Percentiles rank a stretch among this genome's conserved stretches.
Evolutionary conservation across 2,329 filamentous ascomycete genomes (phyloP).

Genomic region (Fusarium devonianum): DNA sequence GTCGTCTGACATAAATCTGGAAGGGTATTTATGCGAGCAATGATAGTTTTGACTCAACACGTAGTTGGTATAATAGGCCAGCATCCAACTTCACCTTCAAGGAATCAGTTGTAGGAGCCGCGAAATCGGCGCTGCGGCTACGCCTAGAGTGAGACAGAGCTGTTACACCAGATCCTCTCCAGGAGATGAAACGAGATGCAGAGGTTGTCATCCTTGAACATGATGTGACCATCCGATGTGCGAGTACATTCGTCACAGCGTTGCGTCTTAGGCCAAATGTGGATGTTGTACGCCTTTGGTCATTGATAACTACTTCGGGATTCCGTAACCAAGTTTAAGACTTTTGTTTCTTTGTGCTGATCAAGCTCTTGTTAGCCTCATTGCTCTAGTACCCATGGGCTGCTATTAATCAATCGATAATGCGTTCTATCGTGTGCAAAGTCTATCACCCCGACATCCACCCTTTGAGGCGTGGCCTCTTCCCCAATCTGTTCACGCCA

Average conservation of each 20-base stretch:
- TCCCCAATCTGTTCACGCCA: background rate
- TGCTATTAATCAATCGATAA: too few relatives aligned
- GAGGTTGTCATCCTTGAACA: background rate
- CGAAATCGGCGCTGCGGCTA: too few relatives aligned
- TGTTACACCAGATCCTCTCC: too few relatives aligned
- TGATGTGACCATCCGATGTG: background rate
- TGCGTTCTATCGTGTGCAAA: too few relatives aligned
- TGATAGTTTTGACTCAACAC: background rate
- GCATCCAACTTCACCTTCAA: too few relatives aligned
- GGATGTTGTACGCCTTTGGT: background rate
- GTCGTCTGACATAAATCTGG: background rate
- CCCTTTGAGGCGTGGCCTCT: background rate
- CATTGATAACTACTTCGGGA: background rate
- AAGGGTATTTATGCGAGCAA: conserved; percentile 1
- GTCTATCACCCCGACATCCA: background rate
- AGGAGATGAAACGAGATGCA: background rate
- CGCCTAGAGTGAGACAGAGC: too few relatives aligned
- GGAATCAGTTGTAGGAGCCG: too few relatives aligned
- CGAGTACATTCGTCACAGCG: background rate
- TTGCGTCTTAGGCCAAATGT: background rate
- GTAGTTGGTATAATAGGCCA: background rate
- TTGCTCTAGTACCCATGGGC: too few relatives aligned
- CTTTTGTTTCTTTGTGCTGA: background rate
- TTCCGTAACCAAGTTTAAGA: background rate
- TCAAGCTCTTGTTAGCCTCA: background rate